Percentiles rank a stretch among this genome's conserved stretches.
Evolutionary conservation across 2,329 filamentous ascomycete genomes (phyloP).

Genomic region (Neocucurbitaria cava): DNA sequence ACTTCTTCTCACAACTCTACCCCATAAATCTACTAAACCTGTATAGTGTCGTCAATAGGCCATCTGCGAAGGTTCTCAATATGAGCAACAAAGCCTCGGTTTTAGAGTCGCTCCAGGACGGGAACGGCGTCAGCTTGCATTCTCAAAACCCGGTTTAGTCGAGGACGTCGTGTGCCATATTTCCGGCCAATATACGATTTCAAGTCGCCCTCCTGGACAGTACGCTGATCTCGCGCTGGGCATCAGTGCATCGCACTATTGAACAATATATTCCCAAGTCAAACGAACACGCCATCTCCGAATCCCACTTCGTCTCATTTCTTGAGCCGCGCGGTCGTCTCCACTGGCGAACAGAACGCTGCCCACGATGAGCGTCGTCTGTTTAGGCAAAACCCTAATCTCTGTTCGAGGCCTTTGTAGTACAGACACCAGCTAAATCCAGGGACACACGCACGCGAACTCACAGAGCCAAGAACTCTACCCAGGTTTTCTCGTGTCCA

Average conservation of each 20-base stretch:
- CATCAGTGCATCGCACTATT: conserved; percentile 32
- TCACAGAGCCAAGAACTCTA: conserved; percentile 11
- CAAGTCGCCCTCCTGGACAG: not conserved
- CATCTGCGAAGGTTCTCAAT: not conserved
- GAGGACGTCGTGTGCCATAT: not conserved
- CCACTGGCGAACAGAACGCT: not conserved
- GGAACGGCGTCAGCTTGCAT: not conserved
- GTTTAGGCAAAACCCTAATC: conserved; percentile 10
- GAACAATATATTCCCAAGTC: conserved; percentile 19
- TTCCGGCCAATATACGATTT: not conserved
- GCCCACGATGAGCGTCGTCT: not conserved
- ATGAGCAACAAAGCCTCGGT: too few relatives aligned
- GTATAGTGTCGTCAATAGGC: not conserved
- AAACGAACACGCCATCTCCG: conserved; percentile 9
- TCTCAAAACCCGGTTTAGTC: not conserved
- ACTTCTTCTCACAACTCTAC: not conserved
- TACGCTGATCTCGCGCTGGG: conserved; percentile 15
- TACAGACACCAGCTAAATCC: conserved; percentile 3
- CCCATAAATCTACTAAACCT: not conserved
- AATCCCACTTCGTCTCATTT: too few relatives aligned
- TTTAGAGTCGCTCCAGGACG: too few relatives aligned
- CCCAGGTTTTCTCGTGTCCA: conserved; percentile 15
- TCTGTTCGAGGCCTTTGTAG: conserved; percentile 2
- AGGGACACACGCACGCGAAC: conserved; percentile 3
- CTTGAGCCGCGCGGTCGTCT: not conserved